phyloP scores from a whole-genome alignment of 2,329 filamentous ascomycete species.

The Chaetomium sp. region DNA sequence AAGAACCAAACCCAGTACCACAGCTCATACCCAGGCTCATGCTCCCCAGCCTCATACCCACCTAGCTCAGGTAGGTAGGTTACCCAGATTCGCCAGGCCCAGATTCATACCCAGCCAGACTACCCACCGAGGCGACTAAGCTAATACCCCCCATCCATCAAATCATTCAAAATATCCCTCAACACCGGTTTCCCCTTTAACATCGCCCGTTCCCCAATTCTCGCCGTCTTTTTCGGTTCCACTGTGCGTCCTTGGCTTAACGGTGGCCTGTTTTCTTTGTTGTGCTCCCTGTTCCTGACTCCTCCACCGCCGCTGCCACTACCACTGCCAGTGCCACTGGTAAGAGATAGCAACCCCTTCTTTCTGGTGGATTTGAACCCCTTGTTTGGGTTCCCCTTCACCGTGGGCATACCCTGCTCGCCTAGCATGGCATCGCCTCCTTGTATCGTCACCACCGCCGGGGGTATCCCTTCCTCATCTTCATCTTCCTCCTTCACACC shows the following conservation, averaged over 20 bases:
- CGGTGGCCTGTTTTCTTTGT: conserved; percentile 9
- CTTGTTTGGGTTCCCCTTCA: too few relatives aligned
- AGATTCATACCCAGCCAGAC: background rate
- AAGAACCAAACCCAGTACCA: too few relatives aligned
- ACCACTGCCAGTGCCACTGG: background rate
- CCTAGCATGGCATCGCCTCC: too few relatives aligned
- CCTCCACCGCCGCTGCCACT: too few relatives aligned
- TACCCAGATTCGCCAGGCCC: background rate
- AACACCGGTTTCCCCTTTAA: conserved; percentile 62
- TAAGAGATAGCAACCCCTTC: conserved; percentile 2
- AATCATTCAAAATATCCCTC: conserved; percentile 72
- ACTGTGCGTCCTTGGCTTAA: conserved; percentile 32
- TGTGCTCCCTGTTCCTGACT: background rate
- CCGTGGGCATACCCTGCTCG: too few relatives aligned
- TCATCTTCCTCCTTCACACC: background rate
- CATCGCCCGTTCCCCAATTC: conserved; percentile 55
- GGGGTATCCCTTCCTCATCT: background rate
- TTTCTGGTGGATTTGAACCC: background rate
- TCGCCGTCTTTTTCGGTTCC: conserved; percentile 44
- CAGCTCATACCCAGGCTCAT: too few relatives aligned
- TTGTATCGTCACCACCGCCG: too few relatives aligned
- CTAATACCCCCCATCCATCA: conserved; percentile 32
- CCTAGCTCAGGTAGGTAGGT: too few relatives aligned
- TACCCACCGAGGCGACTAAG: too few relatives aligned
- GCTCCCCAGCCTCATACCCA: background rate